Evolutionary conservation across 257 asterid species (phyloP).

Genomic region (Solanum piurae): DNA sequence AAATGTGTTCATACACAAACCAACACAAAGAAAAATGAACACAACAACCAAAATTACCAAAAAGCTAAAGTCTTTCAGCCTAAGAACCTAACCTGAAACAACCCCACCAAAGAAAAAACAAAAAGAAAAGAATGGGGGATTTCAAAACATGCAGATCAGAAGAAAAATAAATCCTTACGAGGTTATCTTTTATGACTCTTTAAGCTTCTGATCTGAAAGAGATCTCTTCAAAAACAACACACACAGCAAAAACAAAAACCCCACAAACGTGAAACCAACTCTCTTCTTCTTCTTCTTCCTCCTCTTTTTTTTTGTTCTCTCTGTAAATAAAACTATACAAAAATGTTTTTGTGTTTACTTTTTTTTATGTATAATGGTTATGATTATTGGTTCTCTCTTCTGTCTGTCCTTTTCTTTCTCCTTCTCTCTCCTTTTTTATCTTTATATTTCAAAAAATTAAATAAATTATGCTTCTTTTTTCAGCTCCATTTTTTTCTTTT

Average conservation of each 20-base stretch:
- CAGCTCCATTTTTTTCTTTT: not conserved
- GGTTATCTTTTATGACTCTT: not conserved
- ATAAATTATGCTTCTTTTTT: not conserved
- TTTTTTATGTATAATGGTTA: not conserved
- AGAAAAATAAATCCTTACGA: not conserved
- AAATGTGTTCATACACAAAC: not conserved
- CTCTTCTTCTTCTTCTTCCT: not conserved
- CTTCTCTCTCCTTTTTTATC: not conserved
- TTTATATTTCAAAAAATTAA: not conserved
- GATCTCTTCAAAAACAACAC: slow-evolving; percentile 1
- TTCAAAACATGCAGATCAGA: not conserved
- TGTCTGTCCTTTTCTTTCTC: slow-evolving; percentile 4
- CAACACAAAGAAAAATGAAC: not conserved
- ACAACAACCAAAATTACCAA: not conserved
- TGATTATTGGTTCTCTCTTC: not conserved
- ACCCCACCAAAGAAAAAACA: not conserved
- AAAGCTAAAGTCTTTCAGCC: not conserved
- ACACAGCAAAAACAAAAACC: not conserved
- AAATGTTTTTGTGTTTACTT: not conserved
- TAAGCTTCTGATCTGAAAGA: slow-evolving; percentile 11
- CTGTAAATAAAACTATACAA: not conserved
- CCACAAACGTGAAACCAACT: slow-evolving; percentile 11
- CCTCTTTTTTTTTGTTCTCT: not conserved
- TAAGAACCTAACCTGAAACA: not conserved
- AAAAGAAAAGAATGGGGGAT: not conserved